These are phyloP conservation scores for Dicorynia guianensis DNA, from an alignment of 306 rosid genomes.

Conservation along the genomic window DNA sequence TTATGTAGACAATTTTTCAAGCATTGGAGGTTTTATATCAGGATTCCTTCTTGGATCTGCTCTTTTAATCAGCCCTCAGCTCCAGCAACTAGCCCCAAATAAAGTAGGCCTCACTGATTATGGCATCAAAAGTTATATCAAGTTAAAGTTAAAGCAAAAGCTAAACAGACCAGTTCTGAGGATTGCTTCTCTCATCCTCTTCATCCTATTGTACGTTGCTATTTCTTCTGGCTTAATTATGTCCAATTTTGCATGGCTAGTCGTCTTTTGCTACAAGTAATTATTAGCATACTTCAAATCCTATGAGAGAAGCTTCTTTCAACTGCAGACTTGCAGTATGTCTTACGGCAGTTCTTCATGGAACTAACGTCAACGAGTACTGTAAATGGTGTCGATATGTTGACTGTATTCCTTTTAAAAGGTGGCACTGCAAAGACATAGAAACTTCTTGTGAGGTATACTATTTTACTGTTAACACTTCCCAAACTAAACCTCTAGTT, in stretches of 20 bases:
- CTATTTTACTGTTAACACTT: slow-evolving; percentile 33
- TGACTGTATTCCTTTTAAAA: slow-evolving; percentile 74
- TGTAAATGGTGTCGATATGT: slow-evolving; percentile 82
- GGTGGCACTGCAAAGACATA: slow-evolving; percentile 78
- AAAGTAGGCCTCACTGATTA: slow-evolving; percentile 60
- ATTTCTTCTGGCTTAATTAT: slow-evolving; percentile 8
- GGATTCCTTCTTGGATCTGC: slow-evolving; percentile 86
- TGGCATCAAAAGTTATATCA: slow-evolving; percentile 56
- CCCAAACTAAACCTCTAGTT: slow-evolving; percentile 26
- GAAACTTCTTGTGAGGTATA: slow-evolving; percentile 79
- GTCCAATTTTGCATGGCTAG: slow-evolving; percentile 33
- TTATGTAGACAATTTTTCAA: slow-evolving; percentile 78
- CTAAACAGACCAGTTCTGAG: slow-evolving; percentile 71
- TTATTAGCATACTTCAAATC: slow-evolving; percentile 40
- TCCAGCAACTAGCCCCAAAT: slow-evolving; percentile 52
- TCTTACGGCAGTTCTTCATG: slow-evolving; percentile 67
- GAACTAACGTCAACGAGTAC: slow-evolving; percentile 74
- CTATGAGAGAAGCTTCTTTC: slow-evolving; percentile 43
- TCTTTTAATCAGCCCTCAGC: slow-evolving; percentile 61
- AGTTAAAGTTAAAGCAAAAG: slow-evolving; percentile 62
- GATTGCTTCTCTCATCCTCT: slow-evolving; percentile 67
- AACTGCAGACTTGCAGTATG: slow-evolving; percentile 78
- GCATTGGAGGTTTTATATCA: slow-evolving; percentile 79
- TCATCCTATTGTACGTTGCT: slow-evolving; percentile 69
- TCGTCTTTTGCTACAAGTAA: slow-evolving; percentile 27